Base-by-base conservation (phyloP, 176 grass and related monocot species). In the Areca catechu region DNA sequence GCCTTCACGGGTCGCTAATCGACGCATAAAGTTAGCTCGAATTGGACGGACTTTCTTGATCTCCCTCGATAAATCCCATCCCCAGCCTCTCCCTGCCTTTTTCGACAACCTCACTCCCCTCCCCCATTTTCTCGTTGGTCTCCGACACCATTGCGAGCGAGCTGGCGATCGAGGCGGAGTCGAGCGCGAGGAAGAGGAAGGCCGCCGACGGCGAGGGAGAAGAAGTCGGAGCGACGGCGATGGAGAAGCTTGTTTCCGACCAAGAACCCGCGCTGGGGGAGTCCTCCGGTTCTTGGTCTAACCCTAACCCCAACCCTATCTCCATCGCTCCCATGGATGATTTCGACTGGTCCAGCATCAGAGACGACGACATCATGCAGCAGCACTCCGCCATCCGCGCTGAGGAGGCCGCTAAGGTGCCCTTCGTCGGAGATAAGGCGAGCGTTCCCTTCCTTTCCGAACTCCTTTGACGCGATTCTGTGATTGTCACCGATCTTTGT, bases 111-210 rank as follows among this genome's bases (percentile, higher is more conserved):
- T 12, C 30, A 10, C 34, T 12, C 34, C 10, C 10, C 34, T 29
- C 1, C 10, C 9, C 34, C 34, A 43, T 43, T 43, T 43, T 43
- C 7, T 43, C 1, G 34, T 37, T 37, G 34, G 34, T 43, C 9
- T 12, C 34, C 34, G 7, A 2, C 10, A 3, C 7, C 9, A 12
- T 10, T 12, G 34, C 34, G 48, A 20, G 47, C 22, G 48, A 51
- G 48, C 49, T 96, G 92, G 92, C 92, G 77, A 66, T 57, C 63
- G 92, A 96, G 80, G 77, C 92, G 68, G 92, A 90, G 72, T 66
- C 80, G 53, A 90, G 86, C 86, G 73, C 77, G 43, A 76, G 86
- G 16, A 96, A 90, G 83, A 80, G 86, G 76, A 96, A 96, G 80
- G 80, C 91, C 22, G 70, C 69, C 49, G 86, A 86, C 21, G 82